A percentile compares a stretch with the other conserved stretches of the same genome.
These are phyloP conservation scores for Neurospora discreta DNA, from an alignment of 495 filamentous ascomycete genomes.

Conservation along the genomic window DNA sequence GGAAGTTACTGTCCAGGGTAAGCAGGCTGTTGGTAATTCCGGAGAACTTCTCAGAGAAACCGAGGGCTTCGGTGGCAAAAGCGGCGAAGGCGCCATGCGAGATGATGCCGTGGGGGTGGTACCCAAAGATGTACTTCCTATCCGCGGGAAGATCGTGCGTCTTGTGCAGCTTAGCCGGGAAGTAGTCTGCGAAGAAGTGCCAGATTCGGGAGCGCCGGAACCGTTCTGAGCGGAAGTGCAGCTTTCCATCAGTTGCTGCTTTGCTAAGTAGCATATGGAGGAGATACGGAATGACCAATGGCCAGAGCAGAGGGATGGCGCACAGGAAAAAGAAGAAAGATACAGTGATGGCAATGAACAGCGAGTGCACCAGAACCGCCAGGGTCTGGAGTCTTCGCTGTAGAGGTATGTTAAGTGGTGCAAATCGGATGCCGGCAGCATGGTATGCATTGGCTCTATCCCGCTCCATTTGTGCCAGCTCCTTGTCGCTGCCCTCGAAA, in stretches of 20 bases:
- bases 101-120: constrained; percentile 96
- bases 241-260: constrained; percentile 58
- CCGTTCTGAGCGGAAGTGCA: constrained; percentile 61
- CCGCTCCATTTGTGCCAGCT: constrained; percentile 9
- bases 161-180: constrained; percentile 78
- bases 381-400: constrained; percentile 79
- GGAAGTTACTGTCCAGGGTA: constrained; percentile 89
- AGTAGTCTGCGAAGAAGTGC: constrained; percentile 87
- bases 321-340: constrained; percentile 86
- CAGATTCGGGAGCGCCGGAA: constrained; percentile 67
- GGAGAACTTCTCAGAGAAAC: constrained; percentile 82
- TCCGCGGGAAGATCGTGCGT: constrained; percentile 66
- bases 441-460: constrained; percentile 8
- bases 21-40: constrained; percentile 91
- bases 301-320: constrained; percentile 84
- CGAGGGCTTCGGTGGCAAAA: constrained; percentile 82
- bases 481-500: neutral
- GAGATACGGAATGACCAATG: constrained; percentile 80
- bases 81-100: constrained; percentile 88
- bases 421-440: constrained; percentile 54
- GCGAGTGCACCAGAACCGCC: constrained; percentile 73
- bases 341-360: constrained; percentile 63
- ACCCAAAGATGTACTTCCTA: constrained; percentile 95
- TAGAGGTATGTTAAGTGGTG: constrained; percentile 77
- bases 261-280: constrained; percentile 73